Evolutionary conservation across 1,284 basidiomycete species (phyloP).

Genomic region (Trichosporon sp.): DNA sequence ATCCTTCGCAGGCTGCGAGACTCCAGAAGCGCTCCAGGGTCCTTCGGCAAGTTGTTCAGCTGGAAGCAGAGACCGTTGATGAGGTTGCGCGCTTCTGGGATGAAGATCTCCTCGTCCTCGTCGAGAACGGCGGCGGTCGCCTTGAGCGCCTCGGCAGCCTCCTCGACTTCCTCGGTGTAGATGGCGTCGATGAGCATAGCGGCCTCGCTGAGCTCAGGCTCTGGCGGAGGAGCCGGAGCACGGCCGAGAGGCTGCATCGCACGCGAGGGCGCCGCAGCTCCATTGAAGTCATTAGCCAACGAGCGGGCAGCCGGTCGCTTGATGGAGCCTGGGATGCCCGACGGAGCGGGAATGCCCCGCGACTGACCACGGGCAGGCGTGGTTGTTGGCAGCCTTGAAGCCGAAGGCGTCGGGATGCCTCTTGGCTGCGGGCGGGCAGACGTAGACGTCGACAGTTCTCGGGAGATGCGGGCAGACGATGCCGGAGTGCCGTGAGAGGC

Average conservation of each 20-base stretch:
- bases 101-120: constrained; percentile 65
- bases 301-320: constrained; percentile 13
- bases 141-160: constrained; percentile 92
- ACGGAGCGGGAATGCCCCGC: constrained; percentile 25
- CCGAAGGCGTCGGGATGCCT: background rate
- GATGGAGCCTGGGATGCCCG: background rate
- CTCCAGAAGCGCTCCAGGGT: constrained; percentile 71
- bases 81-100: constrained; percentile 62
- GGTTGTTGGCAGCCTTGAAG: background rate
- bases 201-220: constrained; percentile 18
- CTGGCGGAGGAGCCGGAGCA: background rate
- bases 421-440: constrained; percentile 8
- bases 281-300: constrained; percentile 15
- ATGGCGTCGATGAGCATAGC: constrained; percentile 43
- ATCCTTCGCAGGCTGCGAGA: constrained; percentile 84
- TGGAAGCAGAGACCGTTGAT: constrained; percentile 70
- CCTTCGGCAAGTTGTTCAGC: constrained; percentile 71
- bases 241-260: constrained; percentile 39
- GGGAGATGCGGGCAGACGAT: constrained; percentile 16
- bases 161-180: constrained; percentile 68
- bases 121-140: constrained; percentile 80
- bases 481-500: constrained; percentile 19
- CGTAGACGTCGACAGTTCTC: constrained; percentile 18
- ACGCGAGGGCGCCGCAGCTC: constrained; percentile 1
- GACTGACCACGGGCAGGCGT: constrained; percentile 1